Evolutionary conservation across 371 early-diverging fungal genomes (phyloP), one percentile per base, ranked within the genome.

Genomic region (Mycotypha africana): DNA sequence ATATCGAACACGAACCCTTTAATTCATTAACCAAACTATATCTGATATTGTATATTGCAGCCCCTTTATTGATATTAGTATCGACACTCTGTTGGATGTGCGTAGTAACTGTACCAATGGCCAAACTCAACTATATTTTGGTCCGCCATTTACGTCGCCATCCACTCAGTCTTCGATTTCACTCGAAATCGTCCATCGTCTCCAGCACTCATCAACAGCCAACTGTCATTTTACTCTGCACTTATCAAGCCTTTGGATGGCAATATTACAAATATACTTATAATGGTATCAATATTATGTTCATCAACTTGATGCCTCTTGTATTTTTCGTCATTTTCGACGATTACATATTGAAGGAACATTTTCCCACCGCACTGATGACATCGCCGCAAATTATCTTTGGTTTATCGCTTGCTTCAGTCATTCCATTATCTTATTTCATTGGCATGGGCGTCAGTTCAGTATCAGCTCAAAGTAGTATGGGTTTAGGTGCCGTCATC

Each of bases 391-490:
- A 49, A 2, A 66, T 89, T 20, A 77, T 93, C 15, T 96, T 97
- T 59, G 51, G 75, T 5, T 52, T 84, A 38, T 86, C 91, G 12
- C 67, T 97, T 24, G 68, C 85, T 12, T 87, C 92, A 2, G 89
- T 91, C 2, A 82, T 97, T 22, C 98, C 98, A 1, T 65, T 96
- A 6, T 86, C 95, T 2, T 97, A 95, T 60, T 90, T 96, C 56
- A 95, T 97, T 62, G 98, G 97, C 26, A 92, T 91, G 89, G 93
- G 91, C 4, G 95, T 97, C 32, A 87, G 93, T 26, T 91, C 92
- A 12, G 95, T 97, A 51, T 90, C 92, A 12, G 93, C 96, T 17
- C 94, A 96, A 60, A 89, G 92, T n/a, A 88, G 88, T 17, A 69
- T 93, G 52, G 91, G 86, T 8, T 62, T 97, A 55, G 97, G 97